Conservation (phyloP, 306 rosid species). For the Leucaena leucocephala region DNA sequence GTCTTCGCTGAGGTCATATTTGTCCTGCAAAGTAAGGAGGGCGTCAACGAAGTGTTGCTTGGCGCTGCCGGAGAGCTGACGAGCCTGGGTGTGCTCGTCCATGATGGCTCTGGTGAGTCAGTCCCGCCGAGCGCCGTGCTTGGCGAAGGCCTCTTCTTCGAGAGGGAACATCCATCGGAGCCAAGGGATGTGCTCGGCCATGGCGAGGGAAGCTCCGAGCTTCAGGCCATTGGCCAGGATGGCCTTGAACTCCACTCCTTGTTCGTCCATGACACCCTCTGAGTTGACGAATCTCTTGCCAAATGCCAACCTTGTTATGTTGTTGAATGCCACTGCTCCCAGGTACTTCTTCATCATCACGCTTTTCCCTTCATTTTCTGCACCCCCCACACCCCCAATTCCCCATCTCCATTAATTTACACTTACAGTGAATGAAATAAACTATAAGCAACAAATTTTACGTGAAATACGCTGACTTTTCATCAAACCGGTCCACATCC, state of each 20-base stretch:
- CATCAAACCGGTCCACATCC: background rate
- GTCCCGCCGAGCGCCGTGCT: slow-evolving; percentile 77
- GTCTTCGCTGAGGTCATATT: slow-evolving; percentile 88
- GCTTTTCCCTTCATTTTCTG: slow-evolving; percentile 58
- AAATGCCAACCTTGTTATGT: slow-evolving; percentile 84
- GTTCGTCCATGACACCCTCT: slow-evolving; percentile 68
- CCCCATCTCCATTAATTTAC: background rate
- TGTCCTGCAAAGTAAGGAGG: slow-evolving; percentile 70
- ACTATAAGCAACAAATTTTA: background rate
- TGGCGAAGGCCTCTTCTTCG: slow-evolving; percentile 80
- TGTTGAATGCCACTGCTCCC: slow-evolving; percentile 92
- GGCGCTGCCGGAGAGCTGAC: slow-evolving; percentile 59
- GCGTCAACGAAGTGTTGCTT: slow-evolving; percentile 92
- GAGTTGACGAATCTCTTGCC: slow-evolving; percentile 83
- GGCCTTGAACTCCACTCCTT: slow-evolving; percentile 79
- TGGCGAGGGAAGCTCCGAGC: slow-evolving; percentile 78
- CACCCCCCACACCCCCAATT: background rate
- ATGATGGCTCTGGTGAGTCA: slow-evolving; percentile 77
- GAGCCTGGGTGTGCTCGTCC: slow-evolving; percentile 83
- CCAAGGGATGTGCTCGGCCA: slow-evolving; percentile 90
- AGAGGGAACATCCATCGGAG: slow-evolving; percentile 88
- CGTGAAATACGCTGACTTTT: background rate
- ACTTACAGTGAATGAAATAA: no score
- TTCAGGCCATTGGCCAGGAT: slow-evolving; percentile 68
- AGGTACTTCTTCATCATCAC: slow-evolving; percentile 55